Base-by-base conservation (phyloP, 2,329 filamentous ascomycete genomes). In the Chalaropsis thielavioides region DNA sequence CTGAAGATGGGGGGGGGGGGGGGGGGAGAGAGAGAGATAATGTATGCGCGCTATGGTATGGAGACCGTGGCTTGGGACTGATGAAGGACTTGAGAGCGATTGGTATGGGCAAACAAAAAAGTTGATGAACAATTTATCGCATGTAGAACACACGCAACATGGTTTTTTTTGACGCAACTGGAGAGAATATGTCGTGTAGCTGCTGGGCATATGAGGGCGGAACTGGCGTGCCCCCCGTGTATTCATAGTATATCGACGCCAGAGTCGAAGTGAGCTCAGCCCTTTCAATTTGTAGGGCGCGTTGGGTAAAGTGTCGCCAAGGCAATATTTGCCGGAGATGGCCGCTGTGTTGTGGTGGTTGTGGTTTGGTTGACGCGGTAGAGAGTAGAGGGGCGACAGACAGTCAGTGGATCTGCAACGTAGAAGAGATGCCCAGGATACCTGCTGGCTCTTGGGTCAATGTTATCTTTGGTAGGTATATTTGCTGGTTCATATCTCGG, bases 181-280 rank as follows among this genome's bases (percentile, higher is more conserved):
- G 54, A 58, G 27, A 38, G 54, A 58, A n/a, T 35, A 35, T 58
- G 54, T 10, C 54, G 11, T 58, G 54, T 58, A 58, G 54, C 54
- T 35, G 31, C 17, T n/a, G 17, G 54, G 27, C 27, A 58, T 58
- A 35, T 58, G 15, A 46, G 27, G 46, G 46, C n/a, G 15, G 54
- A 58, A n/a, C 31, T 58, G 54, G 54, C 24, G 17, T 35, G 27
- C 2, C 24, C 54, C 54, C 31, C 13, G 27, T 58, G 54, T 58
- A 58, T 58, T 58, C 54, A 58, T 38, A 58, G 54, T n/a, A 35
- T 58, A 7, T 10, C 54, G 38, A 35, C 38, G 24, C 17, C 27
- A 58, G 17, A 58, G 31, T 58, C 19, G 1, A 58, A 31, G 17
- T 19, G 8, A 35, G 27, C n/a, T 19, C 15, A 10, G 3, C 15